Evolutionary conservation across 768 basidiomycete genomes (phyloP), one percentile per base, ranked within the genome.

Genomic region (Kwoniella shandongensis): DNA sequence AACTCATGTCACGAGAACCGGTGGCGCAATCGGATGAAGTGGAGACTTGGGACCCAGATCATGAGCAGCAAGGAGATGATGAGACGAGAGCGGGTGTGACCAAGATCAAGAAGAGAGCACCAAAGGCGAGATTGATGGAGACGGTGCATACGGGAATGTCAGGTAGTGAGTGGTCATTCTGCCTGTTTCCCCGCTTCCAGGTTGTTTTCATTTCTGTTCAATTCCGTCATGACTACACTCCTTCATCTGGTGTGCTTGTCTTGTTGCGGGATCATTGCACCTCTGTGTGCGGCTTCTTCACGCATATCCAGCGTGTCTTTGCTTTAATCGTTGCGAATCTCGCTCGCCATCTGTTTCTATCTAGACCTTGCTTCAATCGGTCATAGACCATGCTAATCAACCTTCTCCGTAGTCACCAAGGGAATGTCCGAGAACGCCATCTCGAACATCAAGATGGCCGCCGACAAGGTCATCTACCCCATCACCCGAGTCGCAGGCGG

Each of bases 21-120:
- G 73, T 81, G 7, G 80, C 81, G 51, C 69, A 80, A 2, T 80
- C 81, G 51, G 73, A 82, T 62, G 81, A 82, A 44, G 80, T 85
- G 63, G 81, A 84, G 42, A 76, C 79, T 27, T 88, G 88, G 87
- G 87, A 90, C 73, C 87, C 88, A 1, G 84, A 86, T 62, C 72
- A 78, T 2, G 86, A 90, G 72, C 87, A 91, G 54, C 54, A 67
- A 12, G 67, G 66, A 2, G 65, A 65, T 13, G 73, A 70, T 36
- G 62, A 59, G 10, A 44, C 42, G 3, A 29, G 47, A 2, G 40
- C 50, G 32, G 77, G 76, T 10, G 64, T 73, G 22, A 71, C 74
- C 22, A 66, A 52, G 36, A 63, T 78, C 46, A 74, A 76, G 63
- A 59, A 61, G 39, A 60, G 66, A n/a, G 62, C 67, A 7, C 67